Percentiles rank a stretch among this genome's conserved stretches.
Conservation (phyloP, 2,329 filamentous ascomycete species). For the Daldinia sp. region DNA sequence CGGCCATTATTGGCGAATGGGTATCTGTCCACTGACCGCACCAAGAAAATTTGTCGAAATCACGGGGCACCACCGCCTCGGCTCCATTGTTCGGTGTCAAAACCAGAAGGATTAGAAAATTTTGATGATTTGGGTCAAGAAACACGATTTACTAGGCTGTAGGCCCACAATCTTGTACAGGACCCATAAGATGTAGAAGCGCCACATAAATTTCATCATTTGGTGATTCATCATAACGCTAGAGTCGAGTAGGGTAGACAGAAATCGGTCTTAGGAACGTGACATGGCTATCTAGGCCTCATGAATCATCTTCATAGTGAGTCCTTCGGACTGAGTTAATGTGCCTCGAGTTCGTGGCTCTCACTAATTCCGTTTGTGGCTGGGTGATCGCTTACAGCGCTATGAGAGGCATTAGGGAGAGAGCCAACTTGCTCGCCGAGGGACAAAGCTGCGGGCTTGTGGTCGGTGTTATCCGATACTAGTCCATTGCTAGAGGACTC, state of each 20-base stretch:
- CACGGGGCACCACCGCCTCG: background rate
- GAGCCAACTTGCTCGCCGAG: conserved; percentile 3
- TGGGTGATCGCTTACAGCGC: background rate
- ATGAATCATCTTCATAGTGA: background rate
- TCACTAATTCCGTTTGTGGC: conserved; percentile 15
- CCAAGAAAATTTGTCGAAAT: conserved; percentile 21
- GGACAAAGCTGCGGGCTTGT: conserved; percentile 1
- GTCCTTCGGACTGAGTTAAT: conserved; percentile 2
- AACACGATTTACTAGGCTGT: background rate
- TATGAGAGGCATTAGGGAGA: conserved; percentile 16
- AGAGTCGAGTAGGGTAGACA: background rate
- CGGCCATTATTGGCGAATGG: background rate
- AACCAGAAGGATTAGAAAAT: conserved; percentile 11
- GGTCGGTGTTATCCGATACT: conserved; percentile 11
- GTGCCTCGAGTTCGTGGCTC: conserved; percentile 1
- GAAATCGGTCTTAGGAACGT: background rate
- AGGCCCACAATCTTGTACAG: background rate
- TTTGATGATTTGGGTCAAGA: conserved; percentile 2
- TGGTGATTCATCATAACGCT: conserved; percentile 1
- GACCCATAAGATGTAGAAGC: conserved; percentile 3
- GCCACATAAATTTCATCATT: background rate
- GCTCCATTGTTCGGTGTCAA: background rate
- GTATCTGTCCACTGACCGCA: conserved; percentile 16
- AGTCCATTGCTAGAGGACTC: conserved; percentile 8
- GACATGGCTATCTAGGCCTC: background rate